Conservation (phyloP, 257 asterid genomes). For the Penstemon barbatus region DNA sequence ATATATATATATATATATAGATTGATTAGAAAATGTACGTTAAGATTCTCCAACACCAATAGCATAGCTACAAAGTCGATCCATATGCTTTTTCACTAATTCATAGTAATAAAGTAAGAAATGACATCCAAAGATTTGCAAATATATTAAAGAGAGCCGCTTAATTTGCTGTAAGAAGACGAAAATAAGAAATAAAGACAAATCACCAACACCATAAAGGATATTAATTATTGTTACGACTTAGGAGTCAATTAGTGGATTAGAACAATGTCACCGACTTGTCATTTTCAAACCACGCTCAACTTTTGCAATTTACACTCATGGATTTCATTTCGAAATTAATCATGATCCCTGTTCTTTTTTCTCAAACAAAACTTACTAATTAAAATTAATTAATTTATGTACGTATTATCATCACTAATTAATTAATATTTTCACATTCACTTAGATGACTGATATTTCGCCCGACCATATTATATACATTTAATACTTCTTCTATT, state of each 20-base stretch:
- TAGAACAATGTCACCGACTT: constrained; percentile 25
- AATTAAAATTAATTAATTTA: neutral
- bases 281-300: constrained; percentile 38
- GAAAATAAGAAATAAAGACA: neutral
- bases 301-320: constrained; percentile 10
- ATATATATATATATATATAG: too few relatives aligned
- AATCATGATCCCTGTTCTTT: too few relatives aligned
- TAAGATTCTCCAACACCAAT: too few relatives aligned
- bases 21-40: too few relatives aligned
- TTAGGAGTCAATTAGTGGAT: constrained; percentile 34
- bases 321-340: neutral
- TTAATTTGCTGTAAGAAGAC: constrained; percentile 23
- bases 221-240: neutral
- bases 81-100: too few relatives aligned
- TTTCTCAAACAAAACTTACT: neutral
- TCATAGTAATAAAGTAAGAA: constrained; percentile 24
- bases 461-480: too few relatives aligned
- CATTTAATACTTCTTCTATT: too few relatives aligned
- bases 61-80: too few relatives aligned
- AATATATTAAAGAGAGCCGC: constrained; percentile 18
- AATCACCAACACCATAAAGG: neutral
- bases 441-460: too few relatives aligned
- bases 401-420: neutral
- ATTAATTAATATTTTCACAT: too few relatives aligned
- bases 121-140: constrained; percentile 23